Conservation (phyloP, 164 flowering plant species). For the Brasenia schreberi region DNA sequence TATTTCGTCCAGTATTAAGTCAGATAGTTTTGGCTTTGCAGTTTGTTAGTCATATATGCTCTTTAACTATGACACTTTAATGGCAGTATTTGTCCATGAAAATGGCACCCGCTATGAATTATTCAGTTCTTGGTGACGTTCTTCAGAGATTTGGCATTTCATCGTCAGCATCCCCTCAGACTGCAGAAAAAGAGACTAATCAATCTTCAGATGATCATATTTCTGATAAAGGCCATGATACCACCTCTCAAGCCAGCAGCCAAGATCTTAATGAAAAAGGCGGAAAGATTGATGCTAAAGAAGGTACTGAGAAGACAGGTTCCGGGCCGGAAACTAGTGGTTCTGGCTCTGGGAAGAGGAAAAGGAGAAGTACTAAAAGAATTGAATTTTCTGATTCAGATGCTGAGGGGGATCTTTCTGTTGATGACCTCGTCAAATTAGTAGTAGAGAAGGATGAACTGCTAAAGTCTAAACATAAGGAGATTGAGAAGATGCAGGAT, state of each 20-base stretch:
- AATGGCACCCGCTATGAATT: slow-evolving; percentile 15
- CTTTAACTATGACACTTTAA: not conserved
- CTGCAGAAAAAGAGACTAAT: slow-evolving; percentile 28
- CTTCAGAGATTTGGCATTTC: slow-evolving; percentile 42
- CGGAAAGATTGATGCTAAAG: slow-evolving; percentile 14
- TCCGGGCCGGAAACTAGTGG: slow-evolving; percentile 16
- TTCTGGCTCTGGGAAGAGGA: slow-evolving; percentile 17
- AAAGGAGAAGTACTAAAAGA: slow-evolving; percentile 29
- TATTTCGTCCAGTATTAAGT: too few species aligned
- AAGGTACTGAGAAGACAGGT: slow-evolving; percentile 31
- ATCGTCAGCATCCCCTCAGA: slow-evolving; percentile 58
- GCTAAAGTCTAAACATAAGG: slow-evolving; percentile 42
- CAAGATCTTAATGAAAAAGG: slow-evolving; percentile 10
- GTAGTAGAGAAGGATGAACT: slow-evolving; percentile 63
- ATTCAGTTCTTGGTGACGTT: slow-evolving; percentile 8
- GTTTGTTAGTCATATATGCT: not conserved
- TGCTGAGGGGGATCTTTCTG: slow-evolving; percentile 48
- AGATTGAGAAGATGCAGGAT: slow-evolving; percentile 55
- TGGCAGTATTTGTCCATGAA: slow-evolving; percentile 11
- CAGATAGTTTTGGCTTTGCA: not conserved
- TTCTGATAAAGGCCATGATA: not conserved
- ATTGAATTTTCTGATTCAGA: slow-evolving; percentile 66
- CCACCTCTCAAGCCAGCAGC: not conserved
- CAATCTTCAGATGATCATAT: slow-evolving; percentile 20
- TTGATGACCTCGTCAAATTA: slow-evolving; percentile 66